A percentile compares a stretch with the other conserved stretches of the same genome.
Conservation (phyloP, 208 protist genomes). For the Blastocrithidia nonstop region DNA sequence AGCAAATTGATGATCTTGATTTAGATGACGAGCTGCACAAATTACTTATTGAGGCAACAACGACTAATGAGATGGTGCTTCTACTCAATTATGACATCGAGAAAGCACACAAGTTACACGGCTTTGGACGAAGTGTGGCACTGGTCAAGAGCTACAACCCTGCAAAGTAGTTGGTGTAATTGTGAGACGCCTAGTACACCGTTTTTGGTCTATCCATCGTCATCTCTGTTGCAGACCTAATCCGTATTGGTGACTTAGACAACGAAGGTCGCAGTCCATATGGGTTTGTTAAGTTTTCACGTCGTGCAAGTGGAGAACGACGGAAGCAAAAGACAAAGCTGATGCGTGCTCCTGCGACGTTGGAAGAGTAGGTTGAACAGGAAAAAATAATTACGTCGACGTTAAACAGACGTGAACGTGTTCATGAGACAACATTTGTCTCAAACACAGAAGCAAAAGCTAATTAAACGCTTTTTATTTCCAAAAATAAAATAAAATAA, state of each 20-base stretch:
- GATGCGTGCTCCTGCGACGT: constrained; percentile 22
- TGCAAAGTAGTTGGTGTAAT: constrained; percentile 38
- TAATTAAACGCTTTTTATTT: neutral
- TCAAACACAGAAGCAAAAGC: neutral
- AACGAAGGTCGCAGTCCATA: constrained; percentile 60
- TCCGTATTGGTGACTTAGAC: constrained; percentile 62
- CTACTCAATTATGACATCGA: constrained; percentile 73
- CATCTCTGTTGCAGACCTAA: constrained; percentile 35
- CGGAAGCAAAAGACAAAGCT: constrained; percentile 15
- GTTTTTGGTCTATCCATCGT: constrained; percentile 55
- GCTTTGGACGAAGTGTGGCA: constrained; percentile 56
- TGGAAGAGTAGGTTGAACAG: constrained; percentile 28
- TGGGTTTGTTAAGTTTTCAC: constrained; percentile 53
- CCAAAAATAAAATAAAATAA: no score
- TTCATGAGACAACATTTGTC: neutral
- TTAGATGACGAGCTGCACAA: constrained; percentile 46
- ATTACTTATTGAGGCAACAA: constrained; percentile 47
- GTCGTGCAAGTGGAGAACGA: constrained; percentile 6
- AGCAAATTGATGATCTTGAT: constrained; percentile 61
- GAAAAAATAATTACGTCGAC: constrained; percentile 10
- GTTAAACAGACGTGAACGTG: no score
- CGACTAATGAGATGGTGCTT: constrained; percentile 32
- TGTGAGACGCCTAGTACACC: constrained; percentile 73
- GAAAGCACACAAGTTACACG: constrained; percentile 31
- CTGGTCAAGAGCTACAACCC: constrained; percentile 63